A percentile compares a stretch with the other conserved stretches of the same genome.
Conservation (phyloP, 176 grass and related monocot species). For the sorghum (Sorghum bicolor) region Sorghum_bicolor_NCBIv3 NC_012872.2:70833501-70834000, state of each 20-base stretch:
- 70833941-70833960: conserved; percentile 5
- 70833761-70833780: not conserved
- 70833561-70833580: conserved; percentile 44
- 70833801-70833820: not conserved
- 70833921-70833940: not conserved
- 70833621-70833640: conserved; percentile 44
- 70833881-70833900: not conserved
- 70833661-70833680: not conserved
- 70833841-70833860: not conserved
- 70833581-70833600: conserved; percentile 39
- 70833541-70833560: conserved; percentile 28
- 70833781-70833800: not conserved
- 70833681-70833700: conserved; percentile 18
- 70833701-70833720: not conserved
- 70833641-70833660: conserved; percentile 26
- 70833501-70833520: conserved; percentile 44
- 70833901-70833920: not conserved
- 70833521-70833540: conserved; percentile 35
- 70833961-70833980: conserved; percentile 1
- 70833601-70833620: conserved; percentile 47
- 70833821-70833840: not conserved
- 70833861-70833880: conserved; percentile 10
- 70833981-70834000: not conserved
- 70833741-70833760: not conserved
- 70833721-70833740: not conserved